Conservation (phyloP, 2,329 filamentous ascomycete genomes). For the Colletotrichum kahawae region DNA sequence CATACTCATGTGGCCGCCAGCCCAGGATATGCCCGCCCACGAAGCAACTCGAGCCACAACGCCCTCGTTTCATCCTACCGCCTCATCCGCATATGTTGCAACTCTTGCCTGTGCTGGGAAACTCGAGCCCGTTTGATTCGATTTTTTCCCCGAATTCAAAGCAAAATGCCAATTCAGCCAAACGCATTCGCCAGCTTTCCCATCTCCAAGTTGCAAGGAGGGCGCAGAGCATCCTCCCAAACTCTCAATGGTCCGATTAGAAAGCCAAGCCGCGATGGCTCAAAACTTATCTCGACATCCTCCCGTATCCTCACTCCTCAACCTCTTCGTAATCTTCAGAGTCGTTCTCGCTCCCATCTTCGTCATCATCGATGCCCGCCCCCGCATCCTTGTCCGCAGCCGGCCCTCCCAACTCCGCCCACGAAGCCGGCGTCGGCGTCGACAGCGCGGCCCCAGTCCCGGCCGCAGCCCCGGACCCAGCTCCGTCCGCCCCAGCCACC, state of each 20-base stretch:
- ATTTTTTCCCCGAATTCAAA: not conserved
- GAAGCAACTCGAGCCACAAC: not conserved
- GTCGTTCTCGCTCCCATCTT: conserved; percentile 25
- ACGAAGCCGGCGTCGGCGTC: conserved; percentile 38
- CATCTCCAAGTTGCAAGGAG: not conserved
- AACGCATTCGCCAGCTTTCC: not conserved
- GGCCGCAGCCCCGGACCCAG: not conserved
- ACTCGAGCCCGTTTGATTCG: not conserved
- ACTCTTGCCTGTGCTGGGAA: not conserved
- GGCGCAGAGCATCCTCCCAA: not conserved
- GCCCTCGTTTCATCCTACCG: not conserved
- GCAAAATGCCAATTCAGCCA: not conserved
- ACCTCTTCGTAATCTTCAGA: conserved; percentile 30
- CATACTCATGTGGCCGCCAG: not conserved
- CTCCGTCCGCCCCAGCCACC: not conserved
- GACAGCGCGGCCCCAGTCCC: conserved; percentile 25
- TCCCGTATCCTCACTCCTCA: not conserved
- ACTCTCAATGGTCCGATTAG: not conserved
- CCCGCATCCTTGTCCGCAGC: conserved; percentile 14
- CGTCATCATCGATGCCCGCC: conserved; percentile 12
- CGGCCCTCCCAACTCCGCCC: conserved; percentile 34
- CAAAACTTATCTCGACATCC: not conserved
- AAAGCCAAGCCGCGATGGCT: not conserved
- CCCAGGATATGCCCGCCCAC: not conserved
- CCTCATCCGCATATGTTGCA: not conserved